A percentile compares a stretch with the other conserved stretches of the same genome.
Conservation (phyloP, 768 basidiomycete species). For the Cystobasidium tubakii region DNA sequence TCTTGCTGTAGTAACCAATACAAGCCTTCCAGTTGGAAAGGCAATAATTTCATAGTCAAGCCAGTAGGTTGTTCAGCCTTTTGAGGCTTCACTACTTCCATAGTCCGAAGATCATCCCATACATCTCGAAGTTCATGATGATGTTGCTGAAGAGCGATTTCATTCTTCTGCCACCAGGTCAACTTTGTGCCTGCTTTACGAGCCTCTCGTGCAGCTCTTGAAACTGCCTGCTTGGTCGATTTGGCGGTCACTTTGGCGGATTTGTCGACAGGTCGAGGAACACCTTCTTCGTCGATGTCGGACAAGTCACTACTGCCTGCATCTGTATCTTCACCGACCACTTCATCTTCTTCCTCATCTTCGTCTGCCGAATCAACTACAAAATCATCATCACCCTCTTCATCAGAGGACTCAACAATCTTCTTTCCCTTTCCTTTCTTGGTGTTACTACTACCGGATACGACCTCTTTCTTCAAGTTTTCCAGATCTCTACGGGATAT, state of each 20-base stretch:
- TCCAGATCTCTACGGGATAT: neutral
- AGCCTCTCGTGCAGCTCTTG: neutral
- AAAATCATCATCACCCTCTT: constrained; percentile 21
- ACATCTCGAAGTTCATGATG: constrained; percentile 57
- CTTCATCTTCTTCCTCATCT: neutral
- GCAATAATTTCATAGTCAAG: constrained; percentile 78
- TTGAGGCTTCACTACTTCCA: constrained; percentile 60
- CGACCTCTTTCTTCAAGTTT: neutral
- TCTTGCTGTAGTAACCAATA: constrained; percentile 97
- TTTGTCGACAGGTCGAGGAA: neutral
- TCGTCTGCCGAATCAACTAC: constrained; percentile 10
- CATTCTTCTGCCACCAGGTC: constrained; percentile 37
- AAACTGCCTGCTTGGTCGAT: neutral
- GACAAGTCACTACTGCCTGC: constrained; percentile 17
- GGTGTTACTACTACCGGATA: neutral
- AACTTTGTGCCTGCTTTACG: constrained; percentile 11
- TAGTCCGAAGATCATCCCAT: constrained; percentile 77
- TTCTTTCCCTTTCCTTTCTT: neutral
- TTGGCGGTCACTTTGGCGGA: constrained; percentile 27
- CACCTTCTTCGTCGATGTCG: constrained; percentile 11
- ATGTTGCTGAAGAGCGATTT: constrained; percentile 18
- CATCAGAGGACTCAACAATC: neutral
- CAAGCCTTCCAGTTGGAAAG: constrained; percentile 91
- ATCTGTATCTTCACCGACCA: neutral
- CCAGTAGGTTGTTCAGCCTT: constrained; percentile 71